phyloP scores from a whole-genome alignment of 2,329 filamentous ascomycete species.

The Colletotrichum nymphaeae region DNA sequence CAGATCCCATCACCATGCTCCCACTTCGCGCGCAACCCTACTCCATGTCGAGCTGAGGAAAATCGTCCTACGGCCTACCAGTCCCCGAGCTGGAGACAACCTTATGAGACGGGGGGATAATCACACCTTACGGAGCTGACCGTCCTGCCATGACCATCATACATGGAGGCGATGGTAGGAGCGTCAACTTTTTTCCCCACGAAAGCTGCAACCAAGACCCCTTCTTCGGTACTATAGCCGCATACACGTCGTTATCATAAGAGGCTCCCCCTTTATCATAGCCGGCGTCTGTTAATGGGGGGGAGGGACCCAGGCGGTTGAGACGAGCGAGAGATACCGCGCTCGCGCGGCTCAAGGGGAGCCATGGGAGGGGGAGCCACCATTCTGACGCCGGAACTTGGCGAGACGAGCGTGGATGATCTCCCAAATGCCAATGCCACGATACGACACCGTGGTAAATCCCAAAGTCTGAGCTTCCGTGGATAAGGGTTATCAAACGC shows the following conservation, averaged over 20 bases:
- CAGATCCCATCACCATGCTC: not conserved
- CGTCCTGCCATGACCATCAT: not conserved
- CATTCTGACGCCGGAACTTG: not conserved
- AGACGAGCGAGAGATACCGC: not conserved
- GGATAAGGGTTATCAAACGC: not conserved
- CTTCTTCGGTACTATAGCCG: not conserved
- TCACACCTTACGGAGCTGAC: not conserved
- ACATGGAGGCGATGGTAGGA: not conserved
- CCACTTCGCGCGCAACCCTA: slow-evolving; percentile 14
- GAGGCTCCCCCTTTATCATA: not conserved
- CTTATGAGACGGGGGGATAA: not conserved
- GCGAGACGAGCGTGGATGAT: not conserved
- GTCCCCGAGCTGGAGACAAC: not conserved
- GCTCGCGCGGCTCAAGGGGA: not conserved
- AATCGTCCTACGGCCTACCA: no score
- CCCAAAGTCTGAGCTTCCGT: no score
- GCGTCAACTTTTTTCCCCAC: not conserved
- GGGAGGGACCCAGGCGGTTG: not conserved
- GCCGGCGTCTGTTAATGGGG: not conserved
- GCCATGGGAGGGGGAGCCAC: not conserved
- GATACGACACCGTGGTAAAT: not conserved
- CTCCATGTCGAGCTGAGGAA: not conserved
- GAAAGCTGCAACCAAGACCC: slow-evolving; percentile 1
- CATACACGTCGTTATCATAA: not conserved
- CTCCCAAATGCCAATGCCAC: not conserved